Percentiles rank a stretch among this genome's conserved stretches.
Evolutionary conservation across 805 yeast species (phyloP).

Genomic region (Ogataea corticis): DNA sequence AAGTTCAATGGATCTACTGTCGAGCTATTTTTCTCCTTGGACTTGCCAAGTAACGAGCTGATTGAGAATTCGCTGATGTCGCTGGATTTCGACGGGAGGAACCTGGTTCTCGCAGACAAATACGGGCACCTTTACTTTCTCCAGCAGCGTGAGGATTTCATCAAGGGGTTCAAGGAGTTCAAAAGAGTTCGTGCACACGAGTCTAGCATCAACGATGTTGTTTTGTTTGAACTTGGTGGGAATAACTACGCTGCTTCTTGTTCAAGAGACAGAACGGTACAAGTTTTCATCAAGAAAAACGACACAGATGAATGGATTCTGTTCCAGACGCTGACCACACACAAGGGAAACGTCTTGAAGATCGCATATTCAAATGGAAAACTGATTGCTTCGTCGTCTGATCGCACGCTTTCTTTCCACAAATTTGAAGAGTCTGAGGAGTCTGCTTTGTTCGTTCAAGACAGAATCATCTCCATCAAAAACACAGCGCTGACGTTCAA

Average conservation of each 20-base stretch:
- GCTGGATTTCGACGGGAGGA: constrained; percentile 35
- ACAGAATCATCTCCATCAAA: constrained; percentile 51
- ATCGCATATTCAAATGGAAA: constrained; percentile 34
- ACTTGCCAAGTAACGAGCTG: constrained; percentile 33
- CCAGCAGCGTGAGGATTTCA: constrained; percentile 18
- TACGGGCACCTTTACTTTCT: constrained; percentile 43
- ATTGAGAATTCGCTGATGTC: constrained; percentile 43
- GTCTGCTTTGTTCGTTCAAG: constrained; percentile 32
- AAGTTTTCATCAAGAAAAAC: constrained; percentile 40
- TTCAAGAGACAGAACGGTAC: constrained; percentile 65
- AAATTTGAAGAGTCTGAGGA: constrained; percentile 28
- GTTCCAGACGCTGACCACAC: constrained; percentile 59
- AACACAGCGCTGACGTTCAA: constrained; percentile 49
- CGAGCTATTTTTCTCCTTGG: constrained; percentile 12
- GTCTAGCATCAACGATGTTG: constrained; percentile 49
- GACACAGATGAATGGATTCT: constrained; percentile 44
- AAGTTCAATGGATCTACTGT: constrained; percentile 18
- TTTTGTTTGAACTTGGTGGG: constrained; percentile 33
- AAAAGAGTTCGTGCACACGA: constrained; percentile 48
- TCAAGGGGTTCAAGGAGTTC: constrained; percentile 24
- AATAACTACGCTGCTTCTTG: constrained; percentile 43
- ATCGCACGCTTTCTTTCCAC: constrained; percentile 60
- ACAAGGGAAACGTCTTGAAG: constrained; percentile 52
- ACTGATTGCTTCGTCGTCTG: constrained; percentile 58
- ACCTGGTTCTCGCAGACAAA: constrained; percentile 49